Evolutionary conservation across 2,329 filamentous ascomycete species (phyloP), one percentile per base, ranked within the genome.

Genomic region (Xylaria sp.): DNA sequence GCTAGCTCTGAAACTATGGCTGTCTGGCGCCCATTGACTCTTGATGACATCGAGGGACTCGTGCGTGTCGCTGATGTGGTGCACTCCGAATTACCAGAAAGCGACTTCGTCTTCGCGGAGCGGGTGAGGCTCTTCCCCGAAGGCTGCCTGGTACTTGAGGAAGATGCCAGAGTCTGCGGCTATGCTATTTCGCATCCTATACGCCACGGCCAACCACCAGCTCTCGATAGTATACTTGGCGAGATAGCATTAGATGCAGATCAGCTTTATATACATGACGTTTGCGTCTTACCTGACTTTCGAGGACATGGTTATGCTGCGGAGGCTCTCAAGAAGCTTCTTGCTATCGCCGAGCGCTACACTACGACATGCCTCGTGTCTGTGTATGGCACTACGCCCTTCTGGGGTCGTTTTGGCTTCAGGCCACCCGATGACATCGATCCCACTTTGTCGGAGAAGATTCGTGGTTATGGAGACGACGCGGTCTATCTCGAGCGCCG

Each of bases 181-280:
- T 81, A 82, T 65, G 69, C 75, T 48, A 76, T 81, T 37, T 81
- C 80, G 8, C 79, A 80, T 67, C 80, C 80, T 53, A 80, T 81
- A 67, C 73, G 71, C 47, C 65, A 62, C 5, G 40, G 40, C 40
- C 40, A 44, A 8, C 40, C 40, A 1, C 80, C 80, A 0, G 74
- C 75, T 1, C 73, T 81, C 3, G 71, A 80, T 66, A 73, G 51
- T n/a, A 54, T 78, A 18, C 74, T 81, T 1, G 74, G 74, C 2
- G 63, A 69, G 37, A 77, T 81, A 25, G 32, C 76, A 1, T 32
- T 60, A 0, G 72, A 77, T 6, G 79, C 78, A 21, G 74, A 80
- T 62, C 77, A 80, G 69, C 81, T 79, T 60, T 81, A 81, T 66
- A 78, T 82, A 21, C 80, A 81, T 68, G 80, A 81, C 64, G 58